Evolutionary conservation across 331 rosid genomes (phyloP), one percentile per base, ranked within the genome.

Genomic region (Malus hybrid): DNA sequence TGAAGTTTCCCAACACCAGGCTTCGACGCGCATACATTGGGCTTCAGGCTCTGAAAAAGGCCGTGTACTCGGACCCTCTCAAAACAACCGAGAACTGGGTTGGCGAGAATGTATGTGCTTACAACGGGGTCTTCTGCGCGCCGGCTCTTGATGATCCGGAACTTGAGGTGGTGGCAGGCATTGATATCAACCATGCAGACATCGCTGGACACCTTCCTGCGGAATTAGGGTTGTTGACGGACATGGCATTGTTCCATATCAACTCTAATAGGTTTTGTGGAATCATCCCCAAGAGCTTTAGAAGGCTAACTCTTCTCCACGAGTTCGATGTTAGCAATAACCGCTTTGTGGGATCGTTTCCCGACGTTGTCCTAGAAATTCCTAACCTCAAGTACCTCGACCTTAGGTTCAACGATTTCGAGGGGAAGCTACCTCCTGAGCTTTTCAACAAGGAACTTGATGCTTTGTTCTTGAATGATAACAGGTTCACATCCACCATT

Each of bases 1-100:
- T 76, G 57, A 33, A 20, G 9, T 81, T 81, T 44, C 65, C 73
- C 10, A 81, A 81, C 61, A 14, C 81, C 36, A 81, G 80, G 78
- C 84, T 81, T 34, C 73, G 75, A 29, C 81, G 81, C 13, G 84
- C 84, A 10, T 81, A 76, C 78, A 76, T 81, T 76, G 84, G 81
- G 7, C 84, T 81, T 16, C 81, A 81, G 34, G 84, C 84, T 7
- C 76, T 80, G 78, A 81, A 81, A 73, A 65, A 32, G 39, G 66
- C 67, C 11, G 67, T 81, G 0, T 76, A 76, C 78, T 76, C 84
- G 0, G 84, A 81, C 71, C 84, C 84, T 15, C 18, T 56, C 12
- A 76, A 81, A 67, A 33, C 59, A 8, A 81, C 84, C 0, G 72
- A 52, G 16, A 59, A 71, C 33, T 81, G 84, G 84, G 74, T 64